Conservation (phyloP, 352 stramenopile genomes). For the Pythium aphanidermatum region DNA sequence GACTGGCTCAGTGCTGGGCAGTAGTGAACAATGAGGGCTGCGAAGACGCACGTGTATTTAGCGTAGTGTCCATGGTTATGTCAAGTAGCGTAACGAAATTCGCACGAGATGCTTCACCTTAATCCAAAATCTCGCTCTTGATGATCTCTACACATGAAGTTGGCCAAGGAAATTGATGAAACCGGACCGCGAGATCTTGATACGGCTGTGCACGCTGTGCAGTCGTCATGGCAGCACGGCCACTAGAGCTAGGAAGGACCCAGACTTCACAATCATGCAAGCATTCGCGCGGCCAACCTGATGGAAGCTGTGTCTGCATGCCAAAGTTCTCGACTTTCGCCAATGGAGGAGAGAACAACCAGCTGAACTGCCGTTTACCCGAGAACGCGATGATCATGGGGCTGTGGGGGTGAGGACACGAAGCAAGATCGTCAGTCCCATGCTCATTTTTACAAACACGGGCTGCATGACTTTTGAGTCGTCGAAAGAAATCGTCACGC, state of each 20-base stretch:
- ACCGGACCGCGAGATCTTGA: conserved; percentile 48
- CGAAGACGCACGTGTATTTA: no score
- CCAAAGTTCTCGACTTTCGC: conserved; percentile 59
- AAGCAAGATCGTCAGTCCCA: conserved; percentile 1
- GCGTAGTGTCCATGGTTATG: no score
- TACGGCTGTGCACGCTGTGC: conserved; percentile 63
- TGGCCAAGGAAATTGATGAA: conserved; percentile 56
- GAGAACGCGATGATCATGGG: conserved; percentile 81
- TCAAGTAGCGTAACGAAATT: no score
- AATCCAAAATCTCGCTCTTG: neutral
- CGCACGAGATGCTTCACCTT: no score
- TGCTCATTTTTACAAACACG: conserved; percentile 43
- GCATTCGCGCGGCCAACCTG: conserved; percentile 61
- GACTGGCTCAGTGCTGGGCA: conserved; percentile 14
- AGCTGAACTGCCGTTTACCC: conserved; percentile 84
- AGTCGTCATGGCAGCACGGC: conserved; percentile 75
- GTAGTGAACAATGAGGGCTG: neutral
- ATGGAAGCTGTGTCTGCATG: conserved; percentile 47
- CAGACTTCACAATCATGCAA: conserved; percentile 61
- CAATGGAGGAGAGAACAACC: conserved; percentile 66
- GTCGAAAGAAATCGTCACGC: conserved; percentile 22
- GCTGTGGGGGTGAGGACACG: conserved; percentile 37
- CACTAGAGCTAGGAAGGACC: conserved; percentile 81
- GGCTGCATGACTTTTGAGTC: conserved; percentile 44
- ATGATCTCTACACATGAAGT: neutral